These are phyloP conservation scores for Purpureocillium lavendulum DNA, from an alignment of 2,329 filamentous ascomycete species.

Conservation along the genomic window DNA sequence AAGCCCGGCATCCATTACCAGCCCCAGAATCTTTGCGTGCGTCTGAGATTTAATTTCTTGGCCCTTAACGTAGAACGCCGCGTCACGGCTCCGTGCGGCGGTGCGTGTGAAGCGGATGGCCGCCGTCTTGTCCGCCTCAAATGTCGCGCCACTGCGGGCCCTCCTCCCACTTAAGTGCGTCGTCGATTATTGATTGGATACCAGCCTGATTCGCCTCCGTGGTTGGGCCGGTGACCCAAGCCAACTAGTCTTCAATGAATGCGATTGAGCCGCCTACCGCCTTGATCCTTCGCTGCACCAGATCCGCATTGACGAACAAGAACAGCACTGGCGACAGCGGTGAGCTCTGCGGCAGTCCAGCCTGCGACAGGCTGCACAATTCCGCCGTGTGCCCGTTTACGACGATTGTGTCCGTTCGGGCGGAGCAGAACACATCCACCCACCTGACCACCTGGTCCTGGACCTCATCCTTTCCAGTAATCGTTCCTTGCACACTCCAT, in stretches of 20 bases:
- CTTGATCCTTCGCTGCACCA: background rate
- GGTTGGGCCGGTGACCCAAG: too few relatives aligned
- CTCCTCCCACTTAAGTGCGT: conserved; percentile 12
- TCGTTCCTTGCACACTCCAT: conserved; percentile 25
- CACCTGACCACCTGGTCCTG: conserved; percentile 8
- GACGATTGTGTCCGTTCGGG: background rate
- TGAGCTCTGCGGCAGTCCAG: too few relatives aligned
- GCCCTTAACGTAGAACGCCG: background rate
- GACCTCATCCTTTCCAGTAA: conserved; percentile 11
- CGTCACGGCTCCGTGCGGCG: background rate
- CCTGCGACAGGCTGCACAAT: too few relatives aligned
- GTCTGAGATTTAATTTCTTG: background rate
- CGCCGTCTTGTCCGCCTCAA: conserved; percentile 15
- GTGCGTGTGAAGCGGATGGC: conserved; percentile 3
- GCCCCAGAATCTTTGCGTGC: background rate
- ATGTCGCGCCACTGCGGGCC: conserved; percentile 15
- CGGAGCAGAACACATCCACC: conserved; percentile 4
- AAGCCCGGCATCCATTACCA: background rate
- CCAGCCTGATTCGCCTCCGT: too few relatives aligned
- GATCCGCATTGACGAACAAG: background rate
- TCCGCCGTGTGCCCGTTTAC: too few relatives aligned
- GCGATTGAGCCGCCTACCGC: too few relatives aligned
- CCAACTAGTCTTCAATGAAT: too few relatives aligned
- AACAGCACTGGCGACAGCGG: background rate
- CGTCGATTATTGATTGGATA: too few relatives aligned